Evolutionary conservation across 768 basidiomycete species (phyloP), one percentile per base, ranked within the genome.

Genomic region (Gelatoporia subvermispora): DNA sequence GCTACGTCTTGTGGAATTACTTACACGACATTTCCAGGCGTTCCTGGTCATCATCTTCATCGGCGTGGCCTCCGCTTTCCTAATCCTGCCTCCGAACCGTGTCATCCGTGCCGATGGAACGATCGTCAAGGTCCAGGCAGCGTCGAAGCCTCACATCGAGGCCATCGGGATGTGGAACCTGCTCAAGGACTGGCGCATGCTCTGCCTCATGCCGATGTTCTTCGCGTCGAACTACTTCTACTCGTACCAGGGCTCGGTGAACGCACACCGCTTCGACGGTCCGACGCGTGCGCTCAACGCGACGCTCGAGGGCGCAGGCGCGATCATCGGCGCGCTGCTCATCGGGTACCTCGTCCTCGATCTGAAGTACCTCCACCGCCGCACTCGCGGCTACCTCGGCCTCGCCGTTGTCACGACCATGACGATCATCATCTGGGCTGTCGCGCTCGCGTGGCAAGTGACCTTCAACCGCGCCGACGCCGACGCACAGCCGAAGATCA

Each of bases 151-250:
- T 21, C 63, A 60, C 40, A 56, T 65, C 34, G 66, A 68, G 47
- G 35, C 64, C 35, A 43, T 54, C 41, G 59, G 54, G 41, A 62
- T 67, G 54, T 9, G 61, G 45, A 54, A 56, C 21, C 57, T 68
- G 9, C 57, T 73, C 60, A 73, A 69, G 55, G 71, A 73, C 59
- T 70, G 68, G 63, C 64, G 71, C 45, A 65, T 74, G 54, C 43
- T 72, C 44, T 57, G 57, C 5, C 66, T 74, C 41, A 53, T 66
- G 35, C 72, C 72, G 37, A 71, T 72, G 69, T 72, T 68, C 60
- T 74, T 75, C 58, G 62, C 71, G 8, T 70, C 68, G 50, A 74
- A 72, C 61, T 73, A 68, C 55, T 69, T 74, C 65, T 73, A 73
- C 59, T 67, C 73, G 2, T 75, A 74, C 58, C 73, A 72, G 55